Evolutionary conservation across 1,284 basidiomycete species (phyloP), one percentile per base, ranked within the genome.

Genomic region (Malassezia japonica): DNA sequence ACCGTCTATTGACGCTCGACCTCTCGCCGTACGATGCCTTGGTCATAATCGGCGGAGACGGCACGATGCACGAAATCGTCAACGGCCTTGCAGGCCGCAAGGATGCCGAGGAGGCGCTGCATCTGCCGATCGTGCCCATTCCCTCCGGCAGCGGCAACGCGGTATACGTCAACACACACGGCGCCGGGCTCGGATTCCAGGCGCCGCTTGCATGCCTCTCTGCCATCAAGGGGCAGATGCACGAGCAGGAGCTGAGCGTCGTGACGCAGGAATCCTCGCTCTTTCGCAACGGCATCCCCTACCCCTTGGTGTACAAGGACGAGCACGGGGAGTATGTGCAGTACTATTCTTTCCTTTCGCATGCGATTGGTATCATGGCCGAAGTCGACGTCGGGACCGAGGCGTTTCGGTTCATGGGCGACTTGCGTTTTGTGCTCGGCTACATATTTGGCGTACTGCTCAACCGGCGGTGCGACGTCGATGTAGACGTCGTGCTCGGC

Each of bases 331-430:
- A 50, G 10, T 70, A 56, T 28, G 55, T 60, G 13, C 72, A 74
- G 10, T 78, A 79, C n/a, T 81, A 88, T 64, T 87, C 86, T 7
- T 95, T 90, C 78, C 82, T 96, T 77, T 83, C 86, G 0, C 84
- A 87, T 71, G 82, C 86, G 0, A 74, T 90, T 16, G 92, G 92
- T 0, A 78, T 98, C 29, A 87, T 94, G 82, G 88, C 91, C 8
- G 90, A 96, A 63, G 64, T 91, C 24, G 76, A 75, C 46, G 50
- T 74, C 15, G 79, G 87, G 15, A 95, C 90, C 0, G 90, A 95
- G 53, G 76, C 86, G 63, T 73, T 91, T 38, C 81, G 92, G 2
- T 94, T 87, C 82, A 83, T 98, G 80, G 92, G 92, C n/a, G 86
- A 89, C 69, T 78, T 80, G 7, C 83, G 92, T 1, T 98, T 96